Evolutionary conservation across 495 filamentous ascomycete species (phyloP), one percentile per base, ranked within the genome.

Genomic region (Podospora pseudocomata): DNA sequence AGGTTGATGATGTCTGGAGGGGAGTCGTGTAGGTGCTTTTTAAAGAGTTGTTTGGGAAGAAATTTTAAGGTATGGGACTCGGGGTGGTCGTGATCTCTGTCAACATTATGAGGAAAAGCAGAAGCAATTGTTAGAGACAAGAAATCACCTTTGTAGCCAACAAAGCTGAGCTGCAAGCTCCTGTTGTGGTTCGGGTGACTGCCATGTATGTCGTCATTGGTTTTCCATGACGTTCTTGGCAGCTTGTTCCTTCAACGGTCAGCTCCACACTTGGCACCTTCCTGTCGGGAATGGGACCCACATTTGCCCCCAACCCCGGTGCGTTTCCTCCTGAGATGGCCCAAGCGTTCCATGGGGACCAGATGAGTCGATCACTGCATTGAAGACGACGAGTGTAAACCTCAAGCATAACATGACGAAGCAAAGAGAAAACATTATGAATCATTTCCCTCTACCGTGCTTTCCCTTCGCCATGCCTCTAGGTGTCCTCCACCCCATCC

Each of bases 171-270:
- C 27, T 27, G 20, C 28, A n/a, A 28, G 39, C 19, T 27, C 61
- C 11, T 19, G n/a, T 18, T 32, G 27, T 49, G 39, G 23, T 39
- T 28, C 19, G 30, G 39, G 61, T 53, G 61, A 18, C 18, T 64
- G 26, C 18, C 26, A 66, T 16, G 16, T 4, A 66, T 66, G 65
- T 39, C 28, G 65, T 66, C 65, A 66, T 69, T 65, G 70, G 67
- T 66, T 66, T 49, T 49, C 39, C 39, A 49, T 49, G 39, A 49
- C 13, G 11, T 49, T 49, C 39, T 49, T 49, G 39, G 39, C 39
- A 16, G 39, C 39, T 49, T 49, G 39, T 7, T 32, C 30, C 30
- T 32, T 5, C 30, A 32, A 32, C 30, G 30, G 30, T 32, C 7
- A 7, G 30, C 30, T 49, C 39, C 39, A 16, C 39, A 11, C 39